phyloP scores from a whole-genome alignment of 306 rosid genomes.

The Gleditsia sinensis region DNA sequence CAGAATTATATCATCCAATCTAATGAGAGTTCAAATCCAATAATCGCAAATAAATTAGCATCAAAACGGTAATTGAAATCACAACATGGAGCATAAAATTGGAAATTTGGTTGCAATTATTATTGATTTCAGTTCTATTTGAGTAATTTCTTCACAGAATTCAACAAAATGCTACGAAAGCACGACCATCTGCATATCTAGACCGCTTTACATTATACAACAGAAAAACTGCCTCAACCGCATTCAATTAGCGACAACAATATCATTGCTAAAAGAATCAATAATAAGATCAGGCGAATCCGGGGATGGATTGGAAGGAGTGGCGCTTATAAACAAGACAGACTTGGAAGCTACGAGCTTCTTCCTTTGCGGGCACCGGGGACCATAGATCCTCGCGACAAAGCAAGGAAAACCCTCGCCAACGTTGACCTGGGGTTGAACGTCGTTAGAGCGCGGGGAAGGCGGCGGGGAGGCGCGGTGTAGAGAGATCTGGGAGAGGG shows the following conservation, averaged over 20 bases:
- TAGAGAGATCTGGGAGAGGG: conserved; percentile 34
- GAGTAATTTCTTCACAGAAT: background rate
- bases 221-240: background rate
- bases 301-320: conserved; percentile 32
- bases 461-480: conserved; percentile 28
- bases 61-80: background rate
- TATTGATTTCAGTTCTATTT: background rate
- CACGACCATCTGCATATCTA: conserved; percentile 22
- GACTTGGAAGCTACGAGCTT: conserved; percentile 59
- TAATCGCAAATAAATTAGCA: background rate
- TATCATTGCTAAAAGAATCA: conserved; percentile 49
- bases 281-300: conserved; percentile 48
- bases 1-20: background rate
- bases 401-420: conserved; percentile 58
- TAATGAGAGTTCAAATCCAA: background rate
- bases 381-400: conserved; percentile 49
- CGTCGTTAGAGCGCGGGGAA: conserved; percentile 22
- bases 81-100: background rate
- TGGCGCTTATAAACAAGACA: conserved; percentile 33
- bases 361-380: conserved; percentile 62
- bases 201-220: conserved; percentile 47
- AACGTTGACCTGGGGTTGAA: conserved; percentile 16
- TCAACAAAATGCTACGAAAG: background rate
- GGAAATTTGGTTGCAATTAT: background rate
- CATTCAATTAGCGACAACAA: conserved; percentile 52